Conservation (phyloP, 192 early-diverging fungal species). For the Helicostylum pulchrum region DNA sequence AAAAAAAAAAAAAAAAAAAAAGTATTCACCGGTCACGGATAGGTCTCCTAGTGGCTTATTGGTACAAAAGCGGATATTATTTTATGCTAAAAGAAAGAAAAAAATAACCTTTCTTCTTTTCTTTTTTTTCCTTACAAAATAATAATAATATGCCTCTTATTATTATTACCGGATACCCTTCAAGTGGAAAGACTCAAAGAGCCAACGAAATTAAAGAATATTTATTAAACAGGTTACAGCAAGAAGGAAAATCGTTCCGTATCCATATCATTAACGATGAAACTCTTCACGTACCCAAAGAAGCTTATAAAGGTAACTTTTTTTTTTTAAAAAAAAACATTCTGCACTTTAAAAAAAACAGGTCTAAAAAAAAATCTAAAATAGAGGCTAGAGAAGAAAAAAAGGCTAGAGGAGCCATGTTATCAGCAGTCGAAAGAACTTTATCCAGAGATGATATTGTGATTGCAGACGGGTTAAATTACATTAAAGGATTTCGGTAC, state of each 20-base stretch:
- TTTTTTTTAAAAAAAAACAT: conserved; percentile 12
- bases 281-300: conserved; percentile 53
- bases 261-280: conserved; percentile 82
- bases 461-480: conserved; percentile 93
- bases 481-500: conserved; percentile 98
- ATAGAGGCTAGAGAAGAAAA: conserved; percentile 71
- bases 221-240: conserved; percentile 41
- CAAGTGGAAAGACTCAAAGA: conserved; percentile 86
- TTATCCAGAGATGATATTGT: conserved; percentile 83
- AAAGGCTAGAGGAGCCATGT: conserved; percentile 74
- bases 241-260: conserved; percentile 38
- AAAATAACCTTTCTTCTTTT: too few species aligned
- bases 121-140: too few species aligned
- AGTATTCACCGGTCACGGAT: too few species aligned
- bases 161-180: conserved; percentile 83
- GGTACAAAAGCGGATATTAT: too few species aligned
- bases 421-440: conserved; percentile 87
- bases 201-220: conserved; percentile 65
- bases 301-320: conserved; percentile 58
- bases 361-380: neutral
- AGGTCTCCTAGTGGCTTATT: too few species aligned
- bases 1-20: too few species aligned
- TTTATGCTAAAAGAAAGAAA: too few species aligned
- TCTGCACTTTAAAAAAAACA: conserved; percentile 3
- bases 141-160: conserved; percentile 80